A percentile compares a stretch with the other conserved stretches of the same genome.
These are phyloP conservation scores for Cynara cardunculus DNA, from an alignment of 129 eudicot species.

Conservation along the genomic window DNA sequence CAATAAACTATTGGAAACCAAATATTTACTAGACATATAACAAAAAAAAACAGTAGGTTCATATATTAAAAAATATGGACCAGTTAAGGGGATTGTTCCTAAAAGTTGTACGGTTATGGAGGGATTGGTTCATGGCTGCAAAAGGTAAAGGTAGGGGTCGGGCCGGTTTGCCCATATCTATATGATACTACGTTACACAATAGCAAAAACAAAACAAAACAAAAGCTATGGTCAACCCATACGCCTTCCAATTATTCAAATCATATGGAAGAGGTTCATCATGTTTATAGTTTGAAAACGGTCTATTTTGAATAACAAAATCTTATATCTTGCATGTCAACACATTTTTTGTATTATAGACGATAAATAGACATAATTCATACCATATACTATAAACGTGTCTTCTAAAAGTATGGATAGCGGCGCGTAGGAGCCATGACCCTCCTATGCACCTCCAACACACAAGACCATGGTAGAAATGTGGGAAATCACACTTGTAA, in stretches of 20 bases:
- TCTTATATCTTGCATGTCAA: background rate
- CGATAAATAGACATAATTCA: too few relatives aligned
- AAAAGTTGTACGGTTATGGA: background rate
- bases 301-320: background rate
- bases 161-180: background rate
- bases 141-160: background rate
- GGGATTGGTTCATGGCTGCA: too few relatives aligned
- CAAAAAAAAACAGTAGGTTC: too few relatives aligned
- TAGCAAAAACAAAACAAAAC: background rate
- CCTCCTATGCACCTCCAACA: too few relatives aligned
- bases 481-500: slow-evolving; percentile 2
- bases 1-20: background rate
- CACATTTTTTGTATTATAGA: background rate
- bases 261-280: background rate
- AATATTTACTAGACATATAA: too few relatives aligned
- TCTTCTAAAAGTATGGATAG: background rate
- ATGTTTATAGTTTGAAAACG: background rate
- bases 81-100: background rate
- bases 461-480: background rate
- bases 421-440: background rate
- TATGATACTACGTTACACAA: background rate
- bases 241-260: background rate
- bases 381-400: background rate
- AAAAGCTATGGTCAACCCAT: background rate
- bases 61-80: too few relatives aligned